phyloP scores from a whole-genome alignment of 2,329 filamentous ascomycete species.

The Aspergillus caelatus region DNA sequence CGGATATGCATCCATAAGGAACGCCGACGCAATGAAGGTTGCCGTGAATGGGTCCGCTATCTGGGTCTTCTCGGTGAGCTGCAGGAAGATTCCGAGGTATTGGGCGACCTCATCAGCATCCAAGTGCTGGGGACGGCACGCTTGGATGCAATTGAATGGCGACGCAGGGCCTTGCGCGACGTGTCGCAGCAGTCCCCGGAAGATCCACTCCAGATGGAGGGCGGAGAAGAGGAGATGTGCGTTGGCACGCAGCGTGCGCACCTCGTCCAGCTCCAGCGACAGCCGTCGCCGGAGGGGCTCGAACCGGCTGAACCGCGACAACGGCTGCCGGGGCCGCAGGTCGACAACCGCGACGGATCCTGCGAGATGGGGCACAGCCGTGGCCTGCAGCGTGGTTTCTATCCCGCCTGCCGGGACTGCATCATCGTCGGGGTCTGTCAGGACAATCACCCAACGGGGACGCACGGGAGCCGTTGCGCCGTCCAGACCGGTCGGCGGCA shows the following conservation, averaged over 20 bases:
- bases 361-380: not conserved
- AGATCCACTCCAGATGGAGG: too few species aligned
- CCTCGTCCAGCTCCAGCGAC: not conserved
- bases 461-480: not conserved
- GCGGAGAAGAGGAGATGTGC: not conserved
- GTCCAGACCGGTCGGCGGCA: not conserved
- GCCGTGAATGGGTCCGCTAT: not conserved
- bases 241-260: not conserved
- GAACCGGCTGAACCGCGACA: not conserved
- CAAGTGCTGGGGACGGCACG: not conserved
- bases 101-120: not conserved
- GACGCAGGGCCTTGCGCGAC: not conserved
- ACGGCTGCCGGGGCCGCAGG: too few species aligned
- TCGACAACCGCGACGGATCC: not conserved
- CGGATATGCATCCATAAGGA: conserved; percentile 11
- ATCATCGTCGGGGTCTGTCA: not conserved
- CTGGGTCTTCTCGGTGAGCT: not conserved
- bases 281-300: not conserved
- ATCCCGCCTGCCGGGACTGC: not conserved
- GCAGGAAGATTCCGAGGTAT: not conserved
- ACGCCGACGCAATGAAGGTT: conserved; percentile 6
- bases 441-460: not conserved
- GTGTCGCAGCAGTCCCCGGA: not conserved
- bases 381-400: not conserved
- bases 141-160: not conserved